Evolutionary conservation across 345 rosid species (phyloP), one percentile per base, ranked within the genome.

Genomic region (Sapria himalayana): DNA sequence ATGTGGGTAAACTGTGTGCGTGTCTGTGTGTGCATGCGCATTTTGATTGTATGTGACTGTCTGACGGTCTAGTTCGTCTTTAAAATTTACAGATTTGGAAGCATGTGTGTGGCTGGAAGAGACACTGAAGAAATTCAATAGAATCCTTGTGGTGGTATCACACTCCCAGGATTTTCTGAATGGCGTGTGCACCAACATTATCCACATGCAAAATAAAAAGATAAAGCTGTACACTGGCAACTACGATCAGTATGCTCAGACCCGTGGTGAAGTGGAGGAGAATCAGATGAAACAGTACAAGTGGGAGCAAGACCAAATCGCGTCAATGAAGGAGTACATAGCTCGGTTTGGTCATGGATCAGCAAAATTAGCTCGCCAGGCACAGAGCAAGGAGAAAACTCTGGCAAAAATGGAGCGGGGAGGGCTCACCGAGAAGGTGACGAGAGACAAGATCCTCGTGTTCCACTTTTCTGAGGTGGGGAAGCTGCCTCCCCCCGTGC

Each of bases 101-200:
- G 96, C 99, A 32, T 91, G 99, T 51, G 99, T 91, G 40, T 91
- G 99, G 99, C 54, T 84, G 65, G 99, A 91, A 58, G 96, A 84
- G 61, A 77, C 58, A 17, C 55, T 84, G 73, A 91, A 84, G 79
- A 79, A 66, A 8, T 84, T 91, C 45, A 93, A 84, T 0, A 80
- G 95, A 6, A 84, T 91, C 51, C 80, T 91, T 32, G 99, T 84
- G 20, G 93, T 91, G 50, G 61, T 91, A 14, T 91, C 99, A 1
- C 99, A 91, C 56, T 91, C 99, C 0, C 99, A 84, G 66, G 99
- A 84, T 62, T 91, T 91, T 57, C 54, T 91, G 66, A 91, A 84
- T 49, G 95, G 99, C 18, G 86, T 91, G 35, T 91, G 99, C 43
- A 84, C 99, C 18, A 91, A 74, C 60, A 91, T 91, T 33, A 80